Base-by-base conservation (phyloP, 345 rosid species). In the Toxicodendron radicans region DNA sequence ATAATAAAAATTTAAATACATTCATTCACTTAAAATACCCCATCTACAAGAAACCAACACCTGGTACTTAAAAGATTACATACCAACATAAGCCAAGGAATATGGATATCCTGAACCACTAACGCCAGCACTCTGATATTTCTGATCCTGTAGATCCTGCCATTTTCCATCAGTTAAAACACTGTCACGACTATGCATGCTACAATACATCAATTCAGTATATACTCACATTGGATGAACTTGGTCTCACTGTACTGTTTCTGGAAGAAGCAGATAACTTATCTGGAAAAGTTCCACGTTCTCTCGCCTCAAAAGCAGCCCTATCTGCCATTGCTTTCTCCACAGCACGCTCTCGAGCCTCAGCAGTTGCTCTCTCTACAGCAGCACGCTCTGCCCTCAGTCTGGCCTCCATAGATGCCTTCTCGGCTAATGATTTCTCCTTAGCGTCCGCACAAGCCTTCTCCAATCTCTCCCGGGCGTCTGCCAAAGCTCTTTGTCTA, bases 381-480 rank as follows among this genome's bases (percentile, higher is more conserved):
- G 93, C 97, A 77, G 93, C 93, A 41, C 96, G 97, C 79, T 95
- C 99, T 56, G 92, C 90, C 86, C 88, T 87, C 65, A 88, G 69
- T 81, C 90, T 87, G 69, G 89, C 90, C 59, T 92, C 99, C 10
- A 63, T 69, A 43, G 88, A 66, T 63, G 80, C 24, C 75, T 85
- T 88, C 59, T 92, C 91, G 69, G 81, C 81, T 7, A 78, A 74
- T 46, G 97, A 85, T 76, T 83, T 91, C 75, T 90, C 98, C 81
- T 92, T 87, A 4, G 93, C 98, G 76, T 91, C 98, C 9, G 94
- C 93, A 85, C 93, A 90, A 32, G 93, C 93, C 90, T 88, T 95
- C 88, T 93, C 98, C 64, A 91, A 82, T 84, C 97, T 90, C 82
- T 91, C 99, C 49, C 97, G 94, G 56, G 97, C 96, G 78, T 91